These are phyloP conservation scores for Malassezia brasiliensis DNA, from an alignment of 1,284 basidiomycete species.

Conservation along the genomic window DNA sequence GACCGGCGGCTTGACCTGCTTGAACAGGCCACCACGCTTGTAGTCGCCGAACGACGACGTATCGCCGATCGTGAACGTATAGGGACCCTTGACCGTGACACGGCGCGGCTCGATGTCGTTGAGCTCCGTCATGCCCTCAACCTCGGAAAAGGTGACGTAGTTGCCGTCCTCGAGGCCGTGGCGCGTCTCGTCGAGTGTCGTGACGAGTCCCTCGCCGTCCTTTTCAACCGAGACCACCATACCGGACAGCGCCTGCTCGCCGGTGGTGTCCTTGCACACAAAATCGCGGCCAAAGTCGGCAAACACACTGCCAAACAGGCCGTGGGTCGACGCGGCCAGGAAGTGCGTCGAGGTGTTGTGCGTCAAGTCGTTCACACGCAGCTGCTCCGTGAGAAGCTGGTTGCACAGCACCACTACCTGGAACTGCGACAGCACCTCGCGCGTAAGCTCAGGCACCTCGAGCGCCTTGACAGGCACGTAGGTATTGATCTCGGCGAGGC, in stretches of 20 bases:
- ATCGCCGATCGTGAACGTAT: constrained; percentile 48
- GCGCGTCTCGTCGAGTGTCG: constrained; percentile 90
- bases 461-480: constrained; percentile 83
- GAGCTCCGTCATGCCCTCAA: constrained; percentile 86
- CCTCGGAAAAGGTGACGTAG: constrained; percentile 93
- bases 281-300: constrained; percentile 94
- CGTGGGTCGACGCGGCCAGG: constrained; percentile 81
- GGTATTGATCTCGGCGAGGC: constrained; percentile 85
- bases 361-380: constrained; percentile 82
- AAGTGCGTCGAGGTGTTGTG: constrained; percentile 64
- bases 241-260: constrained; percentile 82
- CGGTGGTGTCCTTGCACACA: constrained; percentile 85
- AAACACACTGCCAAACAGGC: constrained; percentile 90
- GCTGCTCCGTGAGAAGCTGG: constrained; percentile 65
- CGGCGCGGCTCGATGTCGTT: constrained; percentile 86
- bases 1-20: constrained; percentile 99
- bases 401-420: constrained; percentile 78
- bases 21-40: constrained; percentile 84
- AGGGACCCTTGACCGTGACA: constrained; percentile 70
- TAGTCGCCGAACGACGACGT: constrained; percentile 57
- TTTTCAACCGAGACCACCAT: constrained; percentile 71
- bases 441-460: constrained; percentile 30
- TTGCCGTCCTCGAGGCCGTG: constrained; percentile 97
- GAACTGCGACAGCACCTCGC: constrained; percentile 31
- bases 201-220: constrained; percentile 75